Evolutionary conservation across 345 rosid genomes (phyloP), one percentile per base, ranked within the genome.

Genomic region (Acer saccharum): DNA sequence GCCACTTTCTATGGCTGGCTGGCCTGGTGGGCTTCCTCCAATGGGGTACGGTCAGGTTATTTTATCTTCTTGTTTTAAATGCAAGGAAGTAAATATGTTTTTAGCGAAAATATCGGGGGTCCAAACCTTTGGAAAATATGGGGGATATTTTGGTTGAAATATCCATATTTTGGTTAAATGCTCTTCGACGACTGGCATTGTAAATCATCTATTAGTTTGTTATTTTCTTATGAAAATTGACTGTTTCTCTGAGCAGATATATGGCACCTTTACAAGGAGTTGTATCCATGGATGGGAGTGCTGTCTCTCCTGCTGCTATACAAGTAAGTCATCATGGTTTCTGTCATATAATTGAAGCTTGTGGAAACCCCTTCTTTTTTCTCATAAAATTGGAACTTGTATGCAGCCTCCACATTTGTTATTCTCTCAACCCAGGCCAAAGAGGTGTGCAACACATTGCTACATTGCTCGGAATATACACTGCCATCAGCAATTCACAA

Each of bases 21-120:
- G 99, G 99, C 94, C 93, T 69, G 98, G 97, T 35, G 98, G 90
- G 54, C 90, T 94, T 88, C 97, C 99, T 78, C 92, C 94, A 43
- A 89, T 97, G 94, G 98, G 99, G 99, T 97, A 93, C 58, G 77
- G 69, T 67, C 25, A 7, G 46, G 3, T 41, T 60, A 10, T 32
- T 32, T 32, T 32, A 3, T 27, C 67, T 68, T 27, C 67, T 68
- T 79, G 48, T 39, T 18, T 65, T 67, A 55, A 27, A 68, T 17
- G 12, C 32, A 32, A 32, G 32, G 32, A 29, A 29, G 35, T 32
- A 32, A 32, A 32, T 32, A 32, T 32, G 35, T 32, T 32, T 32
- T 32, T 3, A 0, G 35, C 3, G 3, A 29, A 29, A 29, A 29
- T 29, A 29, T 29, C 3, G 32, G 3, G 32, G 3, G 29, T 2